These are phyloP conservation scores for Peronospora destructor DNA, from an alignment of 352 stramenopile species.

Conservation along the genomic window DNA sequence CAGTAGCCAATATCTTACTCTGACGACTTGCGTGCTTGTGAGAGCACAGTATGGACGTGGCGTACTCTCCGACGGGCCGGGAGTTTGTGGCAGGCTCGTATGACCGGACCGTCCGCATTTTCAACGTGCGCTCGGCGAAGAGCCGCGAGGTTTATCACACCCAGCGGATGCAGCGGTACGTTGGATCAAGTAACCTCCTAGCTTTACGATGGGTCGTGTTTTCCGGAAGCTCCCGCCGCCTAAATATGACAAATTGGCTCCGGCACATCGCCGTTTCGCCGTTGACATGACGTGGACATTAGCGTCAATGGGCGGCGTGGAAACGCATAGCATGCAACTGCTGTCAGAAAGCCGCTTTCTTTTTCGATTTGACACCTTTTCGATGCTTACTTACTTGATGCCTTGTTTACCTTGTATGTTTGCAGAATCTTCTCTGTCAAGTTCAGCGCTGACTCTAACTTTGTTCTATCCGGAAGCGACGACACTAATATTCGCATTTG, in stretches of 20 bases:
- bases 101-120: conserved; percentile 98
- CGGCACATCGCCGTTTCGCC: conserved; percentile 7
- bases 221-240: conserved; percentile 4
- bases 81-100: conserved; percentile 98
- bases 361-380: conserved; percentile 13
- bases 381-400: conserved; percentile 10
- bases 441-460: conserved; percentile 88
- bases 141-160: conserved; percentile 95
- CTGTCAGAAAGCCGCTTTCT: conserved; percentile 7
- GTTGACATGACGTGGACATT: conserved; percentile 7
- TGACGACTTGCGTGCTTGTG: conserved; percentile 3
- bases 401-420: conserved; percentile 1
- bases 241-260: conserved; percentile 11
- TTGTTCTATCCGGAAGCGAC: conserved; percentile 97
- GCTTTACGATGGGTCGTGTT: conserved; percentile 6
- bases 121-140: conserved; percentile 80
- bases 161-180: conserved; percentile 97
- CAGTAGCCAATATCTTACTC: conserved; percentile 16
- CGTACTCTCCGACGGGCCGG: conserved; percentile 94
- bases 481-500: conserved; percentile 99
- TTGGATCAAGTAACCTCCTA: conserved; percentile 4
- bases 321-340: conserved; percentile 5
- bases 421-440: conserved; percentile 78
- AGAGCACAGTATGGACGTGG: conserved; percentile 88
- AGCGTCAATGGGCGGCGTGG: conserved; percentile 1